phyloP scores from a whole-genome alignment of 371 early-diverging fungal species.

The Lichtheimia ramosa region DNA sequence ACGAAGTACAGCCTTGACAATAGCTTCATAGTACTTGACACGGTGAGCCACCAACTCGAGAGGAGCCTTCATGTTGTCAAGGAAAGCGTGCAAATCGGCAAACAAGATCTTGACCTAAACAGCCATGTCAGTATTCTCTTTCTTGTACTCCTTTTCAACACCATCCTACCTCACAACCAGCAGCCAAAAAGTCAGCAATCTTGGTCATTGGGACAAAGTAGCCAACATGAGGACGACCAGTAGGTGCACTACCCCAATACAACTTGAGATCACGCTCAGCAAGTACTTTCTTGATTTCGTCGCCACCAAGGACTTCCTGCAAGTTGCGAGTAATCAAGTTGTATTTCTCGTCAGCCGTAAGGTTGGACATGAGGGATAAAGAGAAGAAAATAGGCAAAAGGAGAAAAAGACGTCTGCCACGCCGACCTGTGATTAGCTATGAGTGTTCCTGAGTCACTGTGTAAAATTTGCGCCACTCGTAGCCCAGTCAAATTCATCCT shows the following conservation, averaged over 20 bases:
- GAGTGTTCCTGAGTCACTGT: neutral
- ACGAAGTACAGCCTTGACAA: slow-evolving; percentile 90
- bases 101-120: slow-evolving; percentile 89
- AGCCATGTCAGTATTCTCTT: neutral
- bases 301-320: slow-evolving; percentile 95
- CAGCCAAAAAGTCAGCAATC: slow-evolving; percentile 96
- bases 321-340: slow-evolving; percentile 94
- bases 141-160: neutral
- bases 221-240: slow-evolving; percentile 98
- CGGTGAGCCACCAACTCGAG: slow-evolving; percentile 90
- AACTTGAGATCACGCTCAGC: slow-evolving; percentile 90
- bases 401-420: neutral
- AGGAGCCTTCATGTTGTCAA: slow-evolving; percentile 99
- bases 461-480: neutral
- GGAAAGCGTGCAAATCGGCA: slow-evolving; percentile 99
- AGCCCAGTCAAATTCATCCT: no score
- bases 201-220: slow-evolving; percentile 99
- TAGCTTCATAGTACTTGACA: slow-evolving; percentile 92
- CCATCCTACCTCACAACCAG: slow-evolving; percentile 65
- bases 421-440: no score
- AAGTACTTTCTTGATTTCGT: slow-evolving; percentile 86
- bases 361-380: slow-evolving; percentile 32
- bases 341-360: slow-evolving; percentile 74
- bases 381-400: neutral
- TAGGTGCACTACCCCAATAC: slow-evolving; percentile 99